A percentile compares a stretch with the other conserved stretches of the same genome.
Evolutionary conservation across 805 yeast genomes (phyloP).

Genomic region (Ogataea saltuana): DNA sequence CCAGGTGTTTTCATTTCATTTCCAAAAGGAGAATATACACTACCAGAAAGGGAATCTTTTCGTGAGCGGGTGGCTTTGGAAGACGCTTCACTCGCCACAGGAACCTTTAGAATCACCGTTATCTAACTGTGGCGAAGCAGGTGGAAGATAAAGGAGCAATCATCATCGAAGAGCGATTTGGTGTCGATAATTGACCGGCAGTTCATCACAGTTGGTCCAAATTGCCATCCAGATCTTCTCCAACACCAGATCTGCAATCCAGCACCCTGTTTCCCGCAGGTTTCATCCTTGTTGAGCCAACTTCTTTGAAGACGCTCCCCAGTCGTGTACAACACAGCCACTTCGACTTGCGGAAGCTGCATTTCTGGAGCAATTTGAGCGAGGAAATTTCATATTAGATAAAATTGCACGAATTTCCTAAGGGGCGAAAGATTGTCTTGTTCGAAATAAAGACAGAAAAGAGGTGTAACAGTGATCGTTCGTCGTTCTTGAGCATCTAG

Average conservation of each 20-base stretch:
- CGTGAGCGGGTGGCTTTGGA: constrained; percentile 1
- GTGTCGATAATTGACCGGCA: too few relatives aligned
- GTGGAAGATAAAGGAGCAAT: constrained; percentile 2
- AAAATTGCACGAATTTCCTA: constrained; percentile 6
- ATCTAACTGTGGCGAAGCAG: constrained; percentile 4
- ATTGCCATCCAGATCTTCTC: too few relatives aligned
- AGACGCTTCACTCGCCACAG: constrained; percentile 3
- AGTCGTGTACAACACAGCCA: constrained; percentile 8
- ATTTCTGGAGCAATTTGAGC: constrained; percentile 5
- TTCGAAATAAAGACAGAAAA: background rate
- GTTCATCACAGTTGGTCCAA: too few relatives aligned
- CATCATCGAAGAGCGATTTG: too few relatives aligned
- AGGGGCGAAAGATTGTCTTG: background rate
- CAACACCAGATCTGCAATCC: too few relatives aligned
- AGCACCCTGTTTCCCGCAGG: too few relatives aligned
- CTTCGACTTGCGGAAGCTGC: constrained; percentile 3
- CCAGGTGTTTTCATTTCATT: constrained; percentile 7
- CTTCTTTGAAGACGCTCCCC: too few relatives aligned
- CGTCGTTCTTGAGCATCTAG: background rate
- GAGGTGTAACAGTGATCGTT: background rate
- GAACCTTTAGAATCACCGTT: background rate
- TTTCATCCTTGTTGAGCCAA: background rate
- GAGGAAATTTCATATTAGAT: constrained; percentile 5
- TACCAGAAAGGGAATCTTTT: constrained; percentile 4
- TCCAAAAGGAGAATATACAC: constrained; percentile 3